A percentile compares a stretch with the other conserved stretches of the same genome.
phyloP scores from a whole-genome alignment of 805 yeast genomes.

The Starmerella riodocensis region DNA sequence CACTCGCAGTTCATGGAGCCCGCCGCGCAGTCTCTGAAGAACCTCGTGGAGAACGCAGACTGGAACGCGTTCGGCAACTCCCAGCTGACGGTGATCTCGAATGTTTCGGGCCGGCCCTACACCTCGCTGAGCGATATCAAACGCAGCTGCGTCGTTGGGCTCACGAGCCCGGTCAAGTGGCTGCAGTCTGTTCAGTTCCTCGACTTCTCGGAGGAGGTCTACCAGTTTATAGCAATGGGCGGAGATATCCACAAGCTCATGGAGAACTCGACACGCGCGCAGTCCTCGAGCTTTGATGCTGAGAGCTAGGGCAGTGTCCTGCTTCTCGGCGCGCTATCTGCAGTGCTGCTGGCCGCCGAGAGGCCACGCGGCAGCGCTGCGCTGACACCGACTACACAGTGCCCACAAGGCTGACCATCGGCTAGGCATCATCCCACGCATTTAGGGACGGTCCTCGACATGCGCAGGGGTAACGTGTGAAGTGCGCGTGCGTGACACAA shows the following conservation, averaged over 20 bases:
- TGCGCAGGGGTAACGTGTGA: too few species aligned
- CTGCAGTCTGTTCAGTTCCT: slow-evolving; percentile 20
- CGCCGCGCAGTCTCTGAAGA: slow-evolving; percentile 29
- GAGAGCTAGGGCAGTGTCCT: too few species aligned
- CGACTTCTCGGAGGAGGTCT: slow-evolving; percentile 8
- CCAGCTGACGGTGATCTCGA: slow-evolving; percentile 25
- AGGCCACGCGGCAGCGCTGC: too few species aligned
- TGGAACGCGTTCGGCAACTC: slow-evolving; percentile 9
- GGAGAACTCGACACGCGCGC: not conserved
- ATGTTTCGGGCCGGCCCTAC: slow-evolving; percentile 27
- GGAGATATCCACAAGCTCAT: slow-evolving; percentile 24
- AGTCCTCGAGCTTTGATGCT: too few species aligned
- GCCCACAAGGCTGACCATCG: too few species aligned
- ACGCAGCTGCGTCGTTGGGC: slow-evolving; percentile 19
- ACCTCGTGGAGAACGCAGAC: slow-evolving; percentile 16
- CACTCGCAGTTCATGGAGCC: slow-evolving; percentile 32
- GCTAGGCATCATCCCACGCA: too few species aligned
- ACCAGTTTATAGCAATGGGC: slow-evolving; percentile 21
- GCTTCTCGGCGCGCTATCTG: too few species aligned
- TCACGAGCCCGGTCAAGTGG: slow-evolving; percentile 27
- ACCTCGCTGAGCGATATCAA: slow-evolving; percentile 22
- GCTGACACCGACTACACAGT: too few species aligned
- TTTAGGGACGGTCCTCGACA: too few species aligned
- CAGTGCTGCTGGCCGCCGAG: too few species aligned
- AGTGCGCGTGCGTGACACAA: too few species aligned